Base-by-base conservation (phyloP, 331 rosid species). In the Quercus phellos region DNA sequence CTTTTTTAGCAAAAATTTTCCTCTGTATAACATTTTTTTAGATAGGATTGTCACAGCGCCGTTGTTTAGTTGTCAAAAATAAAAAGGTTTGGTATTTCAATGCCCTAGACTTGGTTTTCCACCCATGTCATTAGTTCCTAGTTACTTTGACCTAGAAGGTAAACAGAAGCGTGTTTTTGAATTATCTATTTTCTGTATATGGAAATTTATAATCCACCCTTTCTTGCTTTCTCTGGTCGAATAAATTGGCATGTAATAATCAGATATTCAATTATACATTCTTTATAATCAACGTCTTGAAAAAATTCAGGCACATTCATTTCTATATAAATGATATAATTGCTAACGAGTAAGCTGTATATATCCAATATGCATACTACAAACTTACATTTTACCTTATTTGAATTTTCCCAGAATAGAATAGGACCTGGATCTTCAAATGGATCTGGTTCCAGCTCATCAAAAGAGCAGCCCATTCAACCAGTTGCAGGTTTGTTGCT, bases 391-490 rank as follows among this genome's bases (percentile, higher is more conserved):
- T 26, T 66, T 34, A 18, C 6, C 67, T n/a, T 7, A 34, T 8
- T 61, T 73, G 14, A 27, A 73, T 75, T 78, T 79, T 69, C 55
- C 73, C 91, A 95, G 98, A 81, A 67, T 51, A 86, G 82, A 78
- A 82, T 76, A 76, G 93, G 84, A 76, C 87, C 85, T 46, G 87
- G 78, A 38, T 87, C 94, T 63, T 86, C 91, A 55, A 85, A 86
- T 81, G 79, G 74, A 78, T 88, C 90, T 78, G 93, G 89, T 58
- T 89, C 89, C 66, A 85, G 87, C 80, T 83, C 91, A 12, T 86
- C 93, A 1, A 92, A 86, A 79, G 93, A 91, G 71, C 87, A 86
- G 73, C 87, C 55, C 58, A 75, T 75, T 64, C 87, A 81, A 80
- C 86, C 80, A 74, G 51, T 73, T 50, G 27, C 84, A 83, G 97